Evolutionary conservation across 2,329 filamentous ascomycete species (phyloP).

Genomic region (Pezicula carpinea): DNA sequence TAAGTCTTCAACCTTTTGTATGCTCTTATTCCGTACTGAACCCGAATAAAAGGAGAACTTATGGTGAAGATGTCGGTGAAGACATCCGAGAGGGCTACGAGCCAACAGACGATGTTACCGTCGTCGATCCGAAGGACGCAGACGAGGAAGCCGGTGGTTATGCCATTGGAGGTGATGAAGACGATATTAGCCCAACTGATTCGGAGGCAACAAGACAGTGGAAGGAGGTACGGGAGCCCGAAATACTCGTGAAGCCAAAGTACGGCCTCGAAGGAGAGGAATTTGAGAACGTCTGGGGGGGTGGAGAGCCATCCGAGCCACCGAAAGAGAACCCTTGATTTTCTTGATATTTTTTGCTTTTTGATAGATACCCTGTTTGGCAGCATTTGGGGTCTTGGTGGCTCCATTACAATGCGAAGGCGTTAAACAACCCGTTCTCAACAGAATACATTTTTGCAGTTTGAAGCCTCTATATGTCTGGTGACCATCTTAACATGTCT

Average conservation of each 20-base stretch:
- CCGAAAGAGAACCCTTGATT: constrained; percentile 28
- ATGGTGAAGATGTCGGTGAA: constrained; percentile 41
- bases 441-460: too few species aligned
- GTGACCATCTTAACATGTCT: too few species aligned
- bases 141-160: constrained; percentile 26
- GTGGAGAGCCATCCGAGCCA: constrained; percentile 18
- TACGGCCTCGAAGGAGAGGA: constrained; percentile 29
- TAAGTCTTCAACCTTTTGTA: constrained; percentile 28
- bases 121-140: constrained; percentile 37
- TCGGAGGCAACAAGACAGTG: constrained; percentile 39
- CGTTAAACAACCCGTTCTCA: too few species aligned
- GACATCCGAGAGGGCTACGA: constrained; percentile 51
- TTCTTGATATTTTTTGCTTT: too few species aligned
- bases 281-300: constrained; percentile 31
- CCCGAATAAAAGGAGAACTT: constrained; percentile 36
- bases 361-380: not conserved
- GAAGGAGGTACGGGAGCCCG: constrained; percentile 28
- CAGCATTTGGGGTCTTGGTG: not conserved
- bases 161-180: constrained; percentile 24
- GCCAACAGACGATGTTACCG: constrained; percentile 37
- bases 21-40: not conserved
- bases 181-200: constrained; percentile 26
- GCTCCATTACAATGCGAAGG: too few species aligned
- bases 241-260: constrained; percentile 26
- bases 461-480: too few species aligned